Conservation (phyloP, 352 stramenopile species). For the Phytophthora pluvialis region DNA sequence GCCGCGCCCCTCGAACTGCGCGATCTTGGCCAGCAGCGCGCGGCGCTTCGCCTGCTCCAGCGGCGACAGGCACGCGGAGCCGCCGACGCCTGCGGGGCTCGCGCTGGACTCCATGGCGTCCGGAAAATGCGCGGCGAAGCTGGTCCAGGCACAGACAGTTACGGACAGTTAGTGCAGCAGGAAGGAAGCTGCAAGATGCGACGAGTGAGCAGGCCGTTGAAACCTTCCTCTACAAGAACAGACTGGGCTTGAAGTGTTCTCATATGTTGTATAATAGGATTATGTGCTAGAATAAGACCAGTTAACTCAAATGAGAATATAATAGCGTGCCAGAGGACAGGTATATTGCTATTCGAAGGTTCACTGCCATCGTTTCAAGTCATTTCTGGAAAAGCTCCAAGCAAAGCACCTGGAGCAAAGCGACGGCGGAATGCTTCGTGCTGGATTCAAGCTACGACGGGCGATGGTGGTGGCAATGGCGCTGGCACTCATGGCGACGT, state of each 20-base stretch:
- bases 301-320: too few relatives aligned
- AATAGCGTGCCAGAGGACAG: too few relatives aligned
- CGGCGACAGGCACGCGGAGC: conserved; percentile 1
- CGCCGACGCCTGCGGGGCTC: neutral
- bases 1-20: conserved; percentile 53
- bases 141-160: neutral
- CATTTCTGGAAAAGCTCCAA: conserved; percentile 33
- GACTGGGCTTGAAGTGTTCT: neutral
- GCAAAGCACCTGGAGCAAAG: neutral
- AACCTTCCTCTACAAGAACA: neutral
- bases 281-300: too few relatives aligned
- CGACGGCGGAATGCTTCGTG: conserved; percentile 3
- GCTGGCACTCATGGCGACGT: neutral
- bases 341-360: too few relatives aligned
- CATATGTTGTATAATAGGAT: too few relatives aligned
- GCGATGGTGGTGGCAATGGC: conserved; percentile 1
- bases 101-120: conserved; percentile 17
- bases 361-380: conserved; percentile 7
- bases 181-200: neutral
- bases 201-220: neutral
- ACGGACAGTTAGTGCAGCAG: neutral
- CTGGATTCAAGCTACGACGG: conserved; percentile 17
- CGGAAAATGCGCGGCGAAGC: neutral
- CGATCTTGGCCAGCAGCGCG: conserved; percentile 66
- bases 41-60: conserved; percentile 32